These are phyloP conservation scores for Aureobasidium subglaciale DNA, from an alignment of 2,329 filamentous ascomycete genomes.

Conservation along the genomic window DNA sequence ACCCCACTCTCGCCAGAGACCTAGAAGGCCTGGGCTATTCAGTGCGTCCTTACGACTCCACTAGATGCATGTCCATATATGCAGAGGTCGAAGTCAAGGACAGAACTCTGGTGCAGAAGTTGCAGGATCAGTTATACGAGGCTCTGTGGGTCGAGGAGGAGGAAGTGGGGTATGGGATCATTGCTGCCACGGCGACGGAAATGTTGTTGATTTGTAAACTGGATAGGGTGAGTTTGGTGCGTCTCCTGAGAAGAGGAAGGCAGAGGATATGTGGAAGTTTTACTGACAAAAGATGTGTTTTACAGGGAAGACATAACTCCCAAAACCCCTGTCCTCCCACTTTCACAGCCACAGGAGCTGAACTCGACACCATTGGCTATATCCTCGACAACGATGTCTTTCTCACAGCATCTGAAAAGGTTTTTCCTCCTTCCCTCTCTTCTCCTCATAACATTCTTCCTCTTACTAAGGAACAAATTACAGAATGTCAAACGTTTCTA, in stretches of 20 bases:
- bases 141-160: not conserved
- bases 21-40: not conserved
- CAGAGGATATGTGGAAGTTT: not conserved
- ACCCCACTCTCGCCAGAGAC: not conserved
- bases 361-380: not conserved
- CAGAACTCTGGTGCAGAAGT: not conserved
- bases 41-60: not conserved
- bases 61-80: not conserved
- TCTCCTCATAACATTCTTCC: no score
- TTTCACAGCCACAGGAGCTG: not conserved
- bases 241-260: not conserved
- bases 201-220: not conserved
- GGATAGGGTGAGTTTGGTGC: not conserved
- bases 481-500: not conserved
- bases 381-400: slow-evolving; percentile 4
- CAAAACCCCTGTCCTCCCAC: not conserved
- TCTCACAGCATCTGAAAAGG: not conserved
- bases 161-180: not conserved
- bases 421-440: no score
- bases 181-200: not conserved
- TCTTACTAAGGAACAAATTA: no score
- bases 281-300: not conserved
- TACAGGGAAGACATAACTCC: not conserved
- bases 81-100: not conserved
- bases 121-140: slow-evolving; percentile 4